Evolutionary conservation across 345 rosid genomes (phyloP), one percentile per base, ranked within the genome.

Genomic region (Hibiscus mutabilis): DNA sequence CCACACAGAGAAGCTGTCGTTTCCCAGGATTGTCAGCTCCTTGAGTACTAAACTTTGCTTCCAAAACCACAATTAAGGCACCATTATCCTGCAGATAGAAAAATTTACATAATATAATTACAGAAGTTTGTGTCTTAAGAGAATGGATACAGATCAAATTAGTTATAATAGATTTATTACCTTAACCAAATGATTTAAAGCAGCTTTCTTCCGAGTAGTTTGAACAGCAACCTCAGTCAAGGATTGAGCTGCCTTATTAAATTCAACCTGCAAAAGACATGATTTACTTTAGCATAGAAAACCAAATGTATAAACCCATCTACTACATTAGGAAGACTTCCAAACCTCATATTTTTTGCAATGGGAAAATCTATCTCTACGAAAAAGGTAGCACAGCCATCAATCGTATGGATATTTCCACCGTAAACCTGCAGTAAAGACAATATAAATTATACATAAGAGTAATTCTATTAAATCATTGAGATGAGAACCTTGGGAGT

Each of bases 191-290:
- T 97, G 86, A 78, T 78, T 86, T 66, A 92, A 81, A 82, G 99
- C 97, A 86, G 81, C 69, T 83, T 88, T 95, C 84, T 89, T 90
- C 83, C 92, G 97, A 33, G 88, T 72, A 75, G 81, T 78, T 78
- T 92, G n/a, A n/a, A n/a, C n/a, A n/a, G n/a, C n/a, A n/a, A n/a
- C n/a, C n/a, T n/a, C n/a, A n/a, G n/a, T n/a, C n/a, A n/a, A n/a
- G n/a, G 98, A 95, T 79, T 95, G 99, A 24, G 99, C 97, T 80
- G 99, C 99, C 79, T 90, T 95, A 72, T 92, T 95, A 80, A 95
- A 95, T 72, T 95, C 99, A 84, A 95, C 99, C 99, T 95, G 82
- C 77, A 79, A 12, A 70, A 52, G 58, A 60, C 65, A 66, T 13
- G 37, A 5, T 31, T 53, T 11, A 60, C 31, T 65, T 77, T 72